These are phyloP conservation scores for Juglanconis juglandina DNA, from an alignment of 2,329 filamentous ascomycete genomes.

Conservation along the genomic window DNA sequence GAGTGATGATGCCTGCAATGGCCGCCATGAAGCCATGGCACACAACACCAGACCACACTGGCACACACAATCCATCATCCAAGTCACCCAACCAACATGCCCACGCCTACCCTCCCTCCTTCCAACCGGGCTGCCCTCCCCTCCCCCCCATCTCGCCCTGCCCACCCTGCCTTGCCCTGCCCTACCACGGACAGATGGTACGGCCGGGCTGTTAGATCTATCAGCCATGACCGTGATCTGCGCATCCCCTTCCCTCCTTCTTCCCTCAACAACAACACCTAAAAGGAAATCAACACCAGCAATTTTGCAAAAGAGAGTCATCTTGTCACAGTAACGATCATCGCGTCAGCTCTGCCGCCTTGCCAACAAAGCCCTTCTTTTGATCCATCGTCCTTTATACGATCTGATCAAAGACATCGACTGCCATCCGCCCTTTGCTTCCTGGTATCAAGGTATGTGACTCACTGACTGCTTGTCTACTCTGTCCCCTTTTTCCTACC, in stretches of 20 bases:
- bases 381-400: slow-evolving; percentile 28
- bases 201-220: slow-evolving; percentile 10
- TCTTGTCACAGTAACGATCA: slow-evolving; percentile 59
- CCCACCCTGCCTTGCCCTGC: neutral
- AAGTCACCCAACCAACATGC: neutral
- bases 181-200: slow-evolving; percentile 1
- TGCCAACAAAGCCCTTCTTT: slow-evolving; percentile 30
- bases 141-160: too few relatives aligned
- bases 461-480: slow-evolving; percentile 19
- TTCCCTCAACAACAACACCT: slow-evolving; percentile 46
- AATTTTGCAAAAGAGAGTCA: slow-evolving; percentile 49
- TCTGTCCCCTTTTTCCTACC: neutral
- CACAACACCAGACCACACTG: neutral
- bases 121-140: too few relatives aligned
- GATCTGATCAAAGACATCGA: slow-evolving; percentile 26
- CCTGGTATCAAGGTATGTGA: slow-evolving; percentile 35
- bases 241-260: slow-evolving; percentile 34
- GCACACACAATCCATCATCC: neutral
- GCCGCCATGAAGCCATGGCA: slow-evolving; percentile 3
- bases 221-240: slow-evolving; percentile 20
- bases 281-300: slow-evolving; percentile 38
- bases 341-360: slow-evolving; percentile 52
- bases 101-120: slow-evolving; percentile 1
- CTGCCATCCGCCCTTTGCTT: slow-evolving; percentile 27
- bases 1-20: neutral